Percentiles rank a stretch among this genome's conserved stretches.
phyloP scores from a whole-genome alignment of 202 grass and related monocot genomes.

The Elaeis oleifera region DNA sequence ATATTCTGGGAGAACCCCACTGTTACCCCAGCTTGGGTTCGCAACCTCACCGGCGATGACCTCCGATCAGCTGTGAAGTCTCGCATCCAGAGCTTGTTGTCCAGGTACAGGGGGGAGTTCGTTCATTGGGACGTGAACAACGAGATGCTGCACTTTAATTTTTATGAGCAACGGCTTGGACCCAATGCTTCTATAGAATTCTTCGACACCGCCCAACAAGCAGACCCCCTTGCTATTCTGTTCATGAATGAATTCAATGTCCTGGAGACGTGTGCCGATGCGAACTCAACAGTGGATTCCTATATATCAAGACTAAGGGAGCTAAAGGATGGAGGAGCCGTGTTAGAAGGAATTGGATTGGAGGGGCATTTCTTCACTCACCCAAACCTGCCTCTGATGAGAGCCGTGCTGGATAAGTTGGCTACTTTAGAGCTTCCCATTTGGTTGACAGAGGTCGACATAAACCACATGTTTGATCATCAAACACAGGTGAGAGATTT shows the following conservation, averaged over 20 bases:
- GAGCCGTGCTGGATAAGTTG: conserved; percentile 76
- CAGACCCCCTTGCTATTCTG: conserved; percentile 71
- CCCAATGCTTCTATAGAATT: conserved; percentile 63
- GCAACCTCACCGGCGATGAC: conserved; percentile 38
- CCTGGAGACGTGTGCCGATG: conserved; percentile 64
- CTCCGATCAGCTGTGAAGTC: conserved; percentile 41
- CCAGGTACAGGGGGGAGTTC: conserved; percentile 75
- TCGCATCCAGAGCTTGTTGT: conserved; percentile 56
- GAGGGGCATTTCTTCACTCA: conserved; percentile 50
- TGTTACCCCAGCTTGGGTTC: conserved; percentile 69
- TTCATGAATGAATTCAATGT: conserved; percentile 98
- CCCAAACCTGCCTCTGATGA: conserved; percentile 71
- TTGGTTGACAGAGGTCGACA: conserved; percentile 91
- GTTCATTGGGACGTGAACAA: conserved; percentile 95
- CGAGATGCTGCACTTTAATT: conserved; percentile 85
- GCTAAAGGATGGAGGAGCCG: conserved; percentile 44
- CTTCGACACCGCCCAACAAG: conserved; percentile 56
- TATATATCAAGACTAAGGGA: conserved; percentile 42
- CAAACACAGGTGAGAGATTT: conserved; percentile 30
- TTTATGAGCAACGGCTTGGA: conserved; percentile 71
- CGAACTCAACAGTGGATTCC: conserved; percentile 56
- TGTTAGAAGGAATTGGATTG: conserved; percentile 67
- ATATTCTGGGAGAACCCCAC: conserved; percentile 98
- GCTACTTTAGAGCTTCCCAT: conserved; percentile 57
- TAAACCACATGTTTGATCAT: conserved; percentile 33